phyloP scores from a whole-genome alignment of 208 protist species.

The Tritrichomonas foetus region DNA sequence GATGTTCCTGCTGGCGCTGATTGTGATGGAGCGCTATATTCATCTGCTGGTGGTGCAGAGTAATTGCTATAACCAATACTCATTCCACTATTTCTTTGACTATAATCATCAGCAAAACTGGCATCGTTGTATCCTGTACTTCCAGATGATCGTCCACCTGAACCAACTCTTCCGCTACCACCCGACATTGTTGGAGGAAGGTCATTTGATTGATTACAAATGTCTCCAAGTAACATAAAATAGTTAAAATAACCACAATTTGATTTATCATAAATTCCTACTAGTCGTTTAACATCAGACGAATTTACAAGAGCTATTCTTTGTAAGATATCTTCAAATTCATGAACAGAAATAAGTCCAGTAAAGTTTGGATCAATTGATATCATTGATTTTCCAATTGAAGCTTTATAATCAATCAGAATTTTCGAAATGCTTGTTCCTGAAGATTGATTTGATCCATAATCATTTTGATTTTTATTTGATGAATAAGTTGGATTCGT shows the following conservation, averaged over 20 bases:
- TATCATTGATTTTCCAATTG: not conserved
- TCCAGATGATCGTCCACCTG: no score
- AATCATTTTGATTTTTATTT: no score
- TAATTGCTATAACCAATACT: not conserved
- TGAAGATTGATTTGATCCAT: not conserved
- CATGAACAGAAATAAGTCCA: not conserved
- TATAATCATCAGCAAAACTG: not conserved
- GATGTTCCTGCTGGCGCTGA: not conserved
- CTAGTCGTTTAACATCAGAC: not conserved
- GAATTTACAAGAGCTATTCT: not conserved
- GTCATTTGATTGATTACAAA: not conserved
- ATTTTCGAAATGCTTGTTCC: not conserved
- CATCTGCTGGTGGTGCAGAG: not conserved
- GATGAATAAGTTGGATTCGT: no score
- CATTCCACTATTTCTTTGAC: not conserved
- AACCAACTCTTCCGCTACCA: no score
- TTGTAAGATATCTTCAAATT: not conserved
- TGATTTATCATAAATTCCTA: not conserved
- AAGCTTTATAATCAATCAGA: not conserved
- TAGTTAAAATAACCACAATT: not conserved
- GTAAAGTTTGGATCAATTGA: not conserved
- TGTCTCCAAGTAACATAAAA: not conserved
- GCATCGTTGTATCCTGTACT: not conserved
- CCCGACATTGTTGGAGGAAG: not conserved
- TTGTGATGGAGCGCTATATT: not conserved